Percentiles rank a stretch among this genome's conserved stretches.
Evolutionary conservation across 257 asterid species (phyloP).

Genomic region (Przewalskia tangutica): DNA sequence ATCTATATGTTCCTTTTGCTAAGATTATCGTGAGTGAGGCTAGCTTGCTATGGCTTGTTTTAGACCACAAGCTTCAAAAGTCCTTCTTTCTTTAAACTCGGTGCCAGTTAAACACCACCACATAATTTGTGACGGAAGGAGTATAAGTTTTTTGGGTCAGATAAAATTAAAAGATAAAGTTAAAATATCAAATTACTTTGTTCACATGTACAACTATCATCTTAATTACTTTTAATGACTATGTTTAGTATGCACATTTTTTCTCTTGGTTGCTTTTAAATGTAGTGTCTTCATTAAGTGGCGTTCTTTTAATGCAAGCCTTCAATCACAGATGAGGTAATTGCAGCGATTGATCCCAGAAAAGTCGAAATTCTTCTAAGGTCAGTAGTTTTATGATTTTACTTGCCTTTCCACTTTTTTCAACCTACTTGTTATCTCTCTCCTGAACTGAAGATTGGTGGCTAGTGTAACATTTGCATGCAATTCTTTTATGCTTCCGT

Average conservation of each 20-base stretch:
- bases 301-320: constrained; percentile 10
- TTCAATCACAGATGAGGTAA: constrained; percentile 57
- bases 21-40: background rate
- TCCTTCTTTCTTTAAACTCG: background rate
- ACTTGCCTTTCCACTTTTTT: background rate
- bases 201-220: background rate
- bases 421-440: background rate
- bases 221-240: background rate
- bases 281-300: constrained; percentile 11
- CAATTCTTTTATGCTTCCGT: background rate
- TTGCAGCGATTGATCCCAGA: constrained; percentile 83
- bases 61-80: background rate
- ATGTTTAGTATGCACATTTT: background rate
- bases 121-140: background rate
- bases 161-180: background rate
- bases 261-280: background rate
- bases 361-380: constrained; percentile 88
- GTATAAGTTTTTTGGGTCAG: background rate
- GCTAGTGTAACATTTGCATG: background rate
- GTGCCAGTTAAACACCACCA: background rate
- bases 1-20: background rate
- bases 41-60: background rate
- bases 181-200: background rate
- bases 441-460: background rate
- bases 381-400: constrained; percentile 23